Percentiles rank a stretch among this genome's conserved stretches.
phyloP scores from a whole-genome alignment of 169 alveolate genomes.

The Amoebophrya sp. region DNA sequence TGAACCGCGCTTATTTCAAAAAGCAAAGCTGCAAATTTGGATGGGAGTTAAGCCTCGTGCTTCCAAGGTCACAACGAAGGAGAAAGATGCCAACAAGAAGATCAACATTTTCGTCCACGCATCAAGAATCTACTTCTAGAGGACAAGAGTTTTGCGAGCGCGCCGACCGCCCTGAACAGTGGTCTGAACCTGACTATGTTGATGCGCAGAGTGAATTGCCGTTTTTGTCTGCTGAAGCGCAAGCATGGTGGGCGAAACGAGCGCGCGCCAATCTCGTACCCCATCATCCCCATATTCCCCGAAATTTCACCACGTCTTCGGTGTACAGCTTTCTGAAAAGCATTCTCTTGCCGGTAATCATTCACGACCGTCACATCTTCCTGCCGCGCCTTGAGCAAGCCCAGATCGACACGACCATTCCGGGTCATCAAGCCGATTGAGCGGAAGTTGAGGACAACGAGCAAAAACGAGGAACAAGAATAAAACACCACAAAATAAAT shows the following conservation, averaged over 20 bases:
- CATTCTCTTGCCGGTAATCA: background rate
- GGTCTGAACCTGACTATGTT: background rate
- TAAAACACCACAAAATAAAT: background rate
- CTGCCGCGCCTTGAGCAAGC: background rate
- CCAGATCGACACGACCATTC: background rate
- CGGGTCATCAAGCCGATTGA: background rate
- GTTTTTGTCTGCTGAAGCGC: background rate
- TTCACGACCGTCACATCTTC: background rate
- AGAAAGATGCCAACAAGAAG: background rate
- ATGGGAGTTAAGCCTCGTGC: background rate
- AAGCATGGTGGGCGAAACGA: background rate
- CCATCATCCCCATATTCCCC: background rate
- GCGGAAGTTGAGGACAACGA: too few relatives aligned
- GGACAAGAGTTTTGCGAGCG: too few relatives aligned
- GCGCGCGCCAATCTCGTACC: background rate
- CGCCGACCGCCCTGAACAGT: background rate
- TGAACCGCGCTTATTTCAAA: conserved; percentile 1
- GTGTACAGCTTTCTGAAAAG: background rate
- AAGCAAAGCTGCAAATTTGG: conserved; percentile 21
- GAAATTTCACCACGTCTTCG: background rate
- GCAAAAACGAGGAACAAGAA: too few relatives aligned
- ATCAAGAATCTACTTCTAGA: background rate
- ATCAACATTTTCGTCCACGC: background rate
- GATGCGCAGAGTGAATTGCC: background rate
- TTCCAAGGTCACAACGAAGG: background rate